Conservation (phyloP, 2,329 filamentous ascomycete genomes). For the Pyricularia sp. region DNA sequence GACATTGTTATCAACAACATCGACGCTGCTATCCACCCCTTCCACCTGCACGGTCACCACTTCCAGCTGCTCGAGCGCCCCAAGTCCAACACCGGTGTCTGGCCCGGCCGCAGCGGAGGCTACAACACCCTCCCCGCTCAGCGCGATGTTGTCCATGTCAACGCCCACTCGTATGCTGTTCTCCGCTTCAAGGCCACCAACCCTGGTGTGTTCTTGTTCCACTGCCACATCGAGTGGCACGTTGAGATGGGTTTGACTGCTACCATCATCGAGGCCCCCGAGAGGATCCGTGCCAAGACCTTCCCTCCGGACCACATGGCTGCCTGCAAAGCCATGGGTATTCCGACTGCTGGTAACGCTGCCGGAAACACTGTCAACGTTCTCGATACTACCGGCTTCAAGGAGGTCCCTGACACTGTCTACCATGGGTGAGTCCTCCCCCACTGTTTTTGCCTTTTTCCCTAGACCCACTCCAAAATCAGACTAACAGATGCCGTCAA, state of each 20-base stretch:
- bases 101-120: slow-evolving; percentile 17
- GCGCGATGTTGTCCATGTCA: slow-evolving; percentile 26
- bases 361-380: slow-evolving; percentile 47
- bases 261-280: slow-evolving; percentile 42
- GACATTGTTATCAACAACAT: slow-evolving; percentile 38
- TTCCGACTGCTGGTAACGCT: slow-evolving; percentile 49
- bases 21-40: slow-evolving; percentile 33
- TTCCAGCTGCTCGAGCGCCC: slow-evolving; percentile 37
- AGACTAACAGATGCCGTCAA: slow-evolving; percentile 1
- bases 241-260: slow-evolving; percentile 43
- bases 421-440: slow-evolving; percentile 28
- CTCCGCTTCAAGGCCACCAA: slow-evolving; percentile 38
- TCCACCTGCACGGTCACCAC: slow-evolving; percentile 42
- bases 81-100: slow-evolving; percentile 21
- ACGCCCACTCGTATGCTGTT: slow-evolving; percentile 31
- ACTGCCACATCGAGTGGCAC: slow-evolving; percentile 51
- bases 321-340: slow-evolving; percentile 28
- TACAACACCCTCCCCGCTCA: slow-evolving; percentile 17
- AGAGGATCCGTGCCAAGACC: slow-evolving; percentile 37
- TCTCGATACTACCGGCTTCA: slow-evolving; percentile 39
- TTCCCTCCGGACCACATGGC: slow-evolving; percentile 47
- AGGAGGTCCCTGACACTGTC: slow-evolving; percentile 33
- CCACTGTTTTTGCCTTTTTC: not conserved
- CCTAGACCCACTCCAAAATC: not conserved
- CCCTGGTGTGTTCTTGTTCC: slow-evolving; percentile 41